Base-by-base conservation (phyloP, 352 stramenopile genomes). In the Phytophthora sp. region DNA sequence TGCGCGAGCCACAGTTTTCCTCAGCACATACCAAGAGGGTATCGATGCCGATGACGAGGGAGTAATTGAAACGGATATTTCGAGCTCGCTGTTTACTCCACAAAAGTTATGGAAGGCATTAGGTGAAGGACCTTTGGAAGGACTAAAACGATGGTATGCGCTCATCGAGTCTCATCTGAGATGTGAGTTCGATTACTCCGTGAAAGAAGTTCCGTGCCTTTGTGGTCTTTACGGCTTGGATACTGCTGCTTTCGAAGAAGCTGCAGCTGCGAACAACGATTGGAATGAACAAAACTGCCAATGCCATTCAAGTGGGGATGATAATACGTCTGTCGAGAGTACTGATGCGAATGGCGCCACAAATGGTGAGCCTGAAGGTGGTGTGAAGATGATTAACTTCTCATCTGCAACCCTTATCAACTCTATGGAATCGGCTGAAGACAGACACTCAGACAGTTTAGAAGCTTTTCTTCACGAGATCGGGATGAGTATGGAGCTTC, bases 81-180 rank as follows among this genome's bases (percentile, higher is more conserved):
- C 79, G 4, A 94, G 82, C 46, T 89, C 83, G 30, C 65, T 94
- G 32, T 94, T 92, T 63, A 90, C 79, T 18, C 85, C 85, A 5
- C 74, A 82, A 18, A 94, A 91, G 62, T 46, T 92, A 31, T 94
- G 85, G 85, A 89, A 89, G 54, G 68, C 74, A 17, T 60, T 87
- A 34, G 76, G 72, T 11, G 67, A 89, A 26, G 76, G 63, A 20
- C 85, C 85, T n/a, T 59, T 94, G 15, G 82, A 91, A 62, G 85
- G 85, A 20, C 59, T 92, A 6, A 84, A 88, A 24, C 74, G 78
- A 0, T 94, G 85, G 85, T 91, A 89, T 61, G 76, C 82, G n/a
- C 69, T 91, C 12, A 94, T 91, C 31, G 85, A 94, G 68, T 91
- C 85, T 12, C 85, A 94, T 48, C 64, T 94, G 37, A 77, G 81